These are phyloP conservation scores for Lactarius deliciosus DNA, from an alignment of 768 basidiomycete species.

Conservation along the genomic window DNA sequence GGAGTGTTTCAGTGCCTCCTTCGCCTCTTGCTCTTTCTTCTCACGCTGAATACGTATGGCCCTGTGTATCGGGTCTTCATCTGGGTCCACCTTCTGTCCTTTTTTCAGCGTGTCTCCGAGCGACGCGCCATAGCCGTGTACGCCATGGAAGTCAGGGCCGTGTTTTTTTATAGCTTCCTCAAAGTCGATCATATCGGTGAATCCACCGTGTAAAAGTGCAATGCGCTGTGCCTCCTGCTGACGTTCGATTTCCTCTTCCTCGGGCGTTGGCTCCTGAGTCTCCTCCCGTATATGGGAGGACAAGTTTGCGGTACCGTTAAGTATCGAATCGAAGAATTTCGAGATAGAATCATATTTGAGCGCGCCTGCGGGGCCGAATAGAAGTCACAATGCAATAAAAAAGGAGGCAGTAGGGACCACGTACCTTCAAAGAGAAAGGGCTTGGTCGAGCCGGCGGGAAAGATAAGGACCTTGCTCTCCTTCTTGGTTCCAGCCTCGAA, in stretches of 20 bases:
- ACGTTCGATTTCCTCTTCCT: slow-evolving; percentile 48
- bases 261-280: slow-evolving; percentile 18
- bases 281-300: slow-evolving; percentile 30
- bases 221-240: slow-evolving; percentile 56
- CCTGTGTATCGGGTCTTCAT: slow-evolving; percentile 34
- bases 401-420: slow-evolving; percentile 8
- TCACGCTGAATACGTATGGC: slow-evolving; percentile 34
- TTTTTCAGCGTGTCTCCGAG: slow-evolving; percentile 40
- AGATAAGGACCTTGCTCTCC: slow-evolving; percentile 68
- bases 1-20: slow-evolving; percentile 20
- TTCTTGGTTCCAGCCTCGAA: slow-evolving; percentile 51
- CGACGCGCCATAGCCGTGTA: slow-evolving; percentile 45
- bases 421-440: slow-evolving; percentile 59
- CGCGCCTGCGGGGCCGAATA: slow-evolving; percentile 45
- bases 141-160: slow-evolving; percentile 45
- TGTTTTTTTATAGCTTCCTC: slow-evolving; percentile 48
- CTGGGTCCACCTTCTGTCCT: slow-evolving; percentile 34
- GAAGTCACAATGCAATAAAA: neutral
- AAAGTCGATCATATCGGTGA: slow-evolving; percentile 51
- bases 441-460: slow-evolving; percentile 56
- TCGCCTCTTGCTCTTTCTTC: slow-evolving; percentile 30
- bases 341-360: slow-evolving; percentile 73
- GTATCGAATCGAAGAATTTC: slow-evolving; percentile 68
- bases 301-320: slow-evolving; percentile 69
- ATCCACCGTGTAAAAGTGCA: slow-evolving; percentile 53